These are phyloP conservation scores for Paecilomyces sp. DNA, from an alignment of 2,329 filamentous ascomycete genomes.

Conservation along the genomic window DNA sequence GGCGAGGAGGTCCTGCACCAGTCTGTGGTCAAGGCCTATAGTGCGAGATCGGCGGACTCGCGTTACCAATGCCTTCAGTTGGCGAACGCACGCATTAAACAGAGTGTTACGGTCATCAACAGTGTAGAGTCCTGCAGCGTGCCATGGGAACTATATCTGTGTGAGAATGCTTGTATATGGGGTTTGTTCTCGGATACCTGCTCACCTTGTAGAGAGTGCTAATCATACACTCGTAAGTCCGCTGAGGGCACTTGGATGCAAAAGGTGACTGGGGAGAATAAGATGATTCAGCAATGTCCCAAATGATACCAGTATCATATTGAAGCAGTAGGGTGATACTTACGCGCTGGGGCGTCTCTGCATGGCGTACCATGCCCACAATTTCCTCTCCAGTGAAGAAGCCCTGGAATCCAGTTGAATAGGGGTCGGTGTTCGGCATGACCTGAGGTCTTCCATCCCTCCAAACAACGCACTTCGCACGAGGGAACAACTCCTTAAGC, in stretches of 20 bases:
- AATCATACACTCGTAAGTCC: conserved; percentile 47
- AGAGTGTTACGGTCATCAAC: conserved; percentile 41
- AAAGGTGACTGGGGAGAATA: conserved; percentile 39
- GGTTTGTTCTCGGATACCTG: conserved; percentile 1
- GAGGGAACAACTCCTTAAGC: conserved; percentile 45
- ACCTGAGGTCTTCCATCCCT: conserved; percentile 25
- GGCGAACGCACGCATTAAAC: conserved; percentile 39
- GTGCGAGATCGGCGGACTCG: conserved; percentile 42
- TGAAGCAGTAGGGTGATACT: conserved; percentile 12
- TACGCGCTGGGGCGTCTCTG: conserved; percentile 44
- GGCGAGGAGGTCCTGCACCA: conserved; percentile 32
- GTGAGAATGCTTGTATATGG: conserved; percentile 5
- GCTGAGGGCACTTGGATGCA: conserved; percentile 42
- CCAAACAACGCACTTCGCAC: conserved; percentile 45
- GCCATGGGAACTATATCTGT: conserved; percentile 43
- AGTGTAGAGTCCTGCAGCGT: conserved; percentile 36
- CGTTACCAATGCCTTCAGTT: conserved; percentile 64
- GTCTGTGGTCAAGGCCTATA: conserved; percentile 31
- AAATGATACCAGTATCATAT: not conserved
- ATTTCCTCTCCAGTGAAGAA: conserved; percentile 47
- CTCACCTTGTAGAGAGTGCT: conserved; percentile 44
- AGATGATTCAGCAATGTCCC: not conserved
- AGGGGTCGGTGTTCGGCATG: conserved; percentile 32
- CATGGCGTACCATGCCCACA: conserved; percentile 38
- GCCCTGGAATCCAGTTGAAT: conserved; percentile 44